phyloP scores from a whole-genome alignment of 352 stramenopile genomes.

The Globisporangium camurandrum region DNA sequence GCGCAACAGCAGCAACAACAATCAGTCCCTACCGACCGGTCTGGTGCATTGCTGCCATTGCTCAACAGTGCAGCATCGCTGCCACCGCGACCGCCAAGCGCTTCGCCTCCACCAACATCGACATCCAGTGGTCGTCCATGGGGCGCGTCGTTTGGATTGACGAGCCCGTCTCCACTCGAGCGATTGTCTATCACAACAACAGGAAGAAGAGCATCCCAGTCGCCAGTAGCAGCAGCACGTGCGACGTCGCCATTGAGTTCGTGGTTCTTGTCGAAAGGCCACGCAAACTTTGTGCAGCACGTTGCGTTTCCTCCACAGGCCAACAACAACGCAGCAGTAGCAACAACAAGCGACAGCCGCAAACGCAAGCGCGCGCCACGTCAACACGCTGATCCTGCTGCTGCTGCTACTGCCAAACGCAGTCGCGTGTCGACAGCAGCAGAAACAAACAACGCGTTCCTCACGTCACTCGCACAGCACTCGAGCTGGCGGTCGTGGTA shows the following conservation, averaged over 20 bases:
- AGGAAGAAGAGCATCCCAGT: no score
- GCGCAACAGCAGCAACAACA: background rate
- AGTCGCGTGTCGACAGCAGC: background rate
- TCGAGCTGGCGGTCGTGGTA: conserved; percentile 63
- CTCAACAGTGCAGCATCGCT: background rate
- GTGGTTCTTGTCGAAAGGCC: conserved; percentile 19
- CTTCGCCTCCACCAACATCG: no score
- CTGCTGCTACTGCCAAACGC: background rate
- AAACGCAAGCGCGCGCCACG: conserved; percentile 36
- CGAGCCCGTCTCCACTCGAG: background rate
- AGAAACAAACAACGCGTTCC: conserved; percentile 24
- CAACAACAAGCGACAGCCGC: conserved; percentile 33
- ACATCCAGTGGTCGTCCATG: conserved; percentile 5
- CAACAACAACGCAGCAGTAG: no score
- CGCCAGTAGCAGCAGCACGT: background rate
- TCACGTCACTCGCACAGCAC: conserved; percentile 33
- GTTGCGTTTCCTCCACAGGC: conserved; percentile 9
- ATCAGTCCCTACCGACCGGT: no score
- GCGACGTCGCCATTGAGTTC: conserved; percentile 14
- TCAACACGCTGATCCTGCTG: background rate
- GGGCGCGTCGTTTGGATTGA: conserved; percentile 12
- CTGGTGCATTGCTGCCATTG: no score
- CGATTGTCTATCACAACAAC: no score
- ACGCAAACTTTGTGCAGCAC: conserved; percentile 18
- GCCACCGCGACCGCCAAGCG: conserved; percentile 2